Evolutionary conservation across 1,139 yeast genomes (phyloP), one percentile per base, ranked within the genome.

Genomic region (Williopsis jadinii): DNA sequence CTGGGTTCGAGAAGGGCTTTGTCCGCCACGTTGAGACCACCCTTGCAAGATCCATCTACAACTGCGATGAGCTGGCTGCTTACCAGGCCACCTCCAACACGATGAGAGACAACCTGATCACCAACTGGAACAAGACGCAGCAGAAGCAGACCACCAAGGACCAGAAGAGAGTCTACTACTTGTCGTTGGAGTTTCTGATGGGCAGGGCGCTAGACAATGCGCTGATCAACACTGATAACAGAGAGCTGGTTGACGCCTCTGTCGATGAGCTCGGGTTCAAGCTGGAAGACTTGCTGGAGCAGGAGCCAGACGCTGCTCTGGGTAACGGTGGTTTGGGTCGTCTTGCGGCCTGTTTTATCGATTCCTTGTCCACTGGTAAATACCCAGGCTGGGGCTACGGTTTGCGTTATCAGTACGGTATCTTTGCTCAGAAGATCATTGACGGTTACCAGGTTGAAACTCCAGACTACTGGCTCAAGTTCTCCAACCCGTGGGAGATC

Each of bases 361-460:
- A 90, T 66, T 86, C 96, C 1, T 68, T 90, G 59, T 79, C 95
- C 30, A 80, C 95, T 8, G 82, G 84, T 53, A 81, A 86, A 61
- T 86, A 85, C 62, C 88, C 95, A 29, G 95, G 95, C 40, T 88
- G 97, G 97, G 97, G 97, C 48, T 90, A 90, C 62, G 97, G 97
- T 46, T 70, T 88, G 53, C 81, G 95, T 60, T 88, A 88, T 66
- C 90, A 87, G 63, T 88, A 88, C 60, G 97, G 96, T 62, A 90
- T 90, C 54, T 90, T 90, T 66, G 77, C 87, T 54, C 97, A 90
- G 66, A 80, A 81, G 61, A 87, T 90, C 58, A 74, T 87, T 51
- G 87, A 90, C 58, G 97, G 97, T 12, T 85, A 85, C 64, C 97
- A 90, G 66, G 94, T 88, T 36, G 97, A 90, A 63, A 73, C 85